Evolutionary conservation across 176 grass and related monocot genomes (phyloP).

Genomic region (Lolium perenne): DNA sequence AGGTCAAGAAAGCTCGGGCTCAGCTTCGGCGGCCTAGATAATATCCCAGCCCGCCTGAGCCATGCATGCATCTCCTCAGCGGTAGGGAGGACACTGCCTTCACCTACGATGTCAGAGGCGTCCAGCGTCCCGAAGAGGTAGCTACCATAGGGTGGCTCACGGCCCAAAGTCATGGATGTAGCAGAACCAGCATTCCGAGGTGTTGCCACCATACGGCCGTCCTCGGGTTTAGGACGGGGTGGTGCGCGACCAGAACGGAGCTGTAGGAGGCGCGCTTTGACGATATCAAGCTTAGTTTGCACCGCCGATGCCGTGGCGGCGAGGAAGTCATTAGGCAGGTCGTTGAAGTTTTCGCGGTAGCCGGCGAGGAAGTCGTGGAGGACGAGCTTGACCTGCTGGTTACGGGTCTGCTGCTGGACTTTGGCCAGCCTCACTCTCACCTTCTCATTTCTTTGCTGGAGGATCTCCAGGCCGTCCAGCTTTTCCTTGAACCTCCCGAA

Average conservation of each 20-base stretch:
- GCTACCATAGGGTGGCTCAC: neutral
- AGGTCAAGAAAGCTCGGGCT: neutral
- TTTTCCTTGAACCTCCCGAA: neutral
- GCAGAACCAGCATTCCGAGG: neutral
- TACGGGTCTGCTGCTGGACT: neutral
- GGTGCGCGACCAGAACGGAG: neutral
- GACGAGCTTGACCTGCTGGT: conserved; percentile 27
- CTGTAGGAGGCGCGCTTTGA: neutral
- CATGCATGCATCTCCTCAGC: neutral
- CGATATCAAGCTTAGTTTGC: neutral
- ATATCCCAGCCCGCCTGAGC: neutral
- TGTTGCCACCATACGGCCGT: neutral
- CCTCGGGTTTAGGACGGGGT: neutral
- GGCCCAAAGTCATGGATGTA: neutral
- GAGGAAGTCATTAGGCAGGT: neutral
- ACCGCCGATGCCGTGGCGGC: neutral
- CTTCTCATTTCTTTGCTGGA: neutral
- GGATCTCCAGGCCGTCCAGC: conserved; percentile 31
- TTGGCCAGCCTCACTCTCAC: neutral
- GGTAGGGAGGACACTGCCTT: neutral
- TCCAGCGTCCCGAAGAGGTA: neutral
- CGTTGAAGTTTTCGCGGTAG: neutral
- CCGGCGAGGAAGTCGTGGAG: conserved; percentile 33
- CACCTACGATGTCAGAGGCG: too few species aligned
- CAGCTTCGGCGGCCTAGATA: neutral